phyloP scores from a whole-genome alignment of 139 green algal species.

The Chlorella sp. region DNA sequence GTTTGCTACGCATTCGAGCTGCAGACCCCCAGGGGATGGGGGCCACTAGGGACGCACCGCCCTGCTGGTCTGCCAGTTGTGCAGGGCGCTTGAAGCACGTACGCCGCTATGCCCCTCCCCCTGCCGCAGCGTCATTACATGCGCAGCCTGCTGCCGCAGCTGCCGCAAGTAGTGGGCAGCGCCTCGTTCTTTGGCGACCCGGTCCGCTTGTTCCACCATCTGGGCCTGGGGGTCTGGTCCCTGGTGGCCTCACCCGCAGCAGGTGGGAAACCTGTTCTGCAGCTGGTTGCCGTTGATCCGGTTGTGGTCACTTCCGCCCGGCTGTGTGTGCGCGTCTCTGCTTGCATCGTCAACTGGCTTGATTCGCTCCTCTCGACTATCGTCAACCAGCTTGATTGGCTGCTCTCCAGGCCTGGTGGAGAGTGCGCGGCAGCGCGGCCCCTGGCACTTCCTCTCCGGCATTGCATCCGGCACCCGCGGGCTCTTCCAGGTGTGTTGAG shows the following conservation, averaged over 20 bases:
- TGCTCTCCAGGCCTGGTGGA: constrained; percentile 41
- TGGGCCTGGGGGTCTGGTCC: constrained; percentile 59
- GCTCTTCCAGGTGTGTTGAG: constrained; percentile 35
- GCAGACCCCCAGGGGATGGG: too few species aligned
- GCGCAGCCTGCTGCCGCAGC: constrained; percentile 59
- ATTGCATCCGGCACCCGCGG: constrained; percentile 38
- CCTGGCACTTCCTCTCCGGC: constrained; percentile 40
- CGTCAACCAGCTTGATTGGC: too few species aligned
- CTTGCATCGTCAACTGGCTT: too few species aligned
- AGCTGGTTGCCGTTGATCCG: too few species aligned
- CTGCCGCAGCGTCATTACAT: constrained; percentile 66
- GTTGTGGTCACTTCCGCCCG: too few species aligned
- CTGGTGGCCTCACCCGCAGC: constrained; percentile 53
- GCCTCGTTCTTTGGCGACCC: constrained; percentile 61
- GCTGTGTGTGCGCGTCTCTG: too few species aligned
- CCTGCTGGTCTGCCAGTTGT: not conserved
- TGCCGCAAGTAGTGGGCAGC: constrained; percentile 66
- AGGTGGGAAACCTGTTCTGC: not conserved
- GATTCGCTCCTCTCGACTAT: too few species aligned
- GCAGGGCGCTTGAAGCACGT: too few species aligned
- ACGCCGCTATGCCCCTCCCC: not conserved
- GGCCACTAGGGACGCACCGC: too few species aligned
- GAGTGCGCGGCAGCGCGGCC: constrained; percentile 37
- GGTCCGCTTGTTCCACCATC: constrained; percentile 55
- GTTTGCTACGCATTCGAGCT: too few species aligned